A percentile compares a stretch with the other conserved stretches of the same genome.
Conservation (phyloP, 805 yeast genomes). For the baker's yeast (Saccharomyces cerevisiae) region DNA sequence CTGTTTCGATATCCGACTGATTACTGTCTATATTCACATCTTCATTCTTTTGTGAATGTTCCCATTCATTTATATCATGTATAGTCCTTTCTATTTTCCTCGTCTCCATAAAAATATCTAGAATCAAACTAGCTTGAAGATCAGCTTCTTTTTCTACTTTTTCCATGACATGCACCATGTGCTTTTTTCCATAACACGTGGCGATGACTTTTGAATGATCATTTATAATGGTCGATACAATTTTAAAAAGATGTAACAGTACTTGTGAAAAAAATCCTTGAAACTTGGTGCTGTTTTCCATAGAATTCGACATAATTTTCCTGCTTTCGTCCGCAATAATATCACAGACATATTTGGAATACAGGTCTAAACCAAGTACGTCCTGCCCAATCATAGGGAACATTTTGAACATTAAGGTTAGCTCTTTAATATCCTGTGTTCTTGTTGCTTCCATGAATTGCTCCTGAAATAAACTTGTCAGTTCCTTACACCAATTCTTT, state of each 20-base stretch:
- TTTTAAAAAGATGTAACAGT: conserved; percentile 66
- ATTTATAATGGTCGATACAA: conserved; percentile 70
- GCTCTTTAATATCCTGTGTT: conserved; percentile 51
- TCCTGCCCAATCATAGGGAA: conserved; percentile 80
- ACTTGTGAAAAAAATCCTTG: conserved; percentile 43
- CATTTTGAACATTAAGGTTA: conserved; percentile 73
- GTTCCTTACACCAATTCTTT: conserved; percentile 47
- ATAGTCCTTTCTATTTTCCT: conserved; percentile 50
- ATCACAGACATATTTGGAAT: conserved; percentile 78
- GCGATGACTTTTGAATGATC: conserved; percentile 80
- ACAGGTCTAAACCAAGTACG: conserved; percentile 64
- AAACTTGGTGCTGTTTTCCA: conserved; percentile 22
- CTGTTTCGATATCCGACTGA: conserved; percentile 15
- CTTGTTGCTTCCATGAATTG: conserved; percentile 68
- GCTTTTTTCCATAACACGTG: conserved; percentile 56
- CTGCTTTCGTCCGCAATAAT: conserved; percentile 77
- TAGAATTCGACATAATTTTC: conserved; percentile 43
- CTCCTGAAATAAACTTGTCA: conserved; percentile 47
- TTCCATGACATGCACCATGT: conserved; percentile 59
- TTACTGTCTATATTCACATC: conserved; percentile 5
- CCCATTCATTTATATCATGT: conserved; percentile 33
- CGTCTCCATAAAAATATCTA: conserved; percentile 77
- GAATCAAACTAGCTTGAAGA: conserved; percentile 80
- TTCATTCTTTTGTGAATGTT: conserved; percentile 1
- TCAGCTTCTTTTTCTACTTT: conserved; percentile 83